Percentiles rank a stretch among this genome's conserved stretches.
phyloP scores from a whole-genome alignment of 2,329 filamentous ascomycete species.

The Thielaviopsis euricoi region DNA sequence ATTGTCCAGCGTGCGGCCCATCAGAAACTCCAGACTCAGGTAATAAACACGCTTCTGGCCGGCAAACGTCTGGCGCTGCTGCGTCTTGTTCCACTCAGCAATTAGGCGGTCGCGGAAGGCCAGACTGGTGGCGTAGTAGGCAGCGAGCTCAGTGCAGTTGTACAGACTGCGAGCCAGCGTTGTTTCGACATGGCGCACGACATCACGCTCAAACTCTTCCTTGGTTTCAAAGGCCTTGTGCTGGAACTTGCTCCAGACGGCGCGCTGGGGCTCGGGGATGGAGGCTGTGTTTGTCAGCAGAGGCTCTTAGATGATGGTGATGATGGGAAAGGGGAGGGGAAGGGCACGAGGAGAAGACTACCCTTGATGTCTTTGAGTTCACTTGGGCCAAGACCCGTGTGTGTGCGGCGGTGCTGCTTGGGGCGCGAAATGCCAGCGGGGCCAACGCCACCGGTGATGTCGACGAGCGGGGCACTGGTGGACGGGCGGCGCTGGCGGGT shows the following conservation, averaged over 20 bases:
- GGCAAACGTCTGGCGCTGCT: conserved; percentile 81
- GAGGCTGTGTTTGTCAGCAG: no score
- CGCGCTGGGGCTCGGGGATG: conserved; percentile 78
- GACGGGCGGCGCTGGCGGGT: conserved; percentile 66
- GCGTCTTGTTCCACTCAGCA: conserved; percentile 94
- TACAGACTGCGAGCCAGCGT: conserved; percentile 89
- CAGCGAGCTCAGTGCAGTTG: conserved; percentile 92
- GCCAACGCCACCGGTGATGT: conserved; percentile 73
- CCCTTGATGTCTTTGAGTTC: conserved; percentile 94
- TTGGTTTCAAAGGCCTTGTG: conserved; percentile 56
- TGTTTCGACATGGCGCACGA: conserved; percentile 90
- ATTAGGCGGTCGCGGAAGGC: conserved; percentile 88
- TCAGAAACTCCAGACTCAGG: conserved; percentile 90
- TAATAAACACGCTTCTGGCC: conserved; percentile 96
- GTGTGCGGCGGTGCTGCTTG: conserved; percentile 84
- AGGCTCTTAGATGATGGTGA: no score
- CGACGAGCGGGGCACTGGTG: conserved; percentile 64
- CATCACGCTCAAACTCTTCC: conserved; percentile 73
- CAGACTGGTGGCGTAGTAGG: conserved; percentile 78
- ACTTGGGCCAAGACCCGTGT: conserved; percentile 74
- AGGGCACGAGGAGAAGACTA: conserved; percentile 19
- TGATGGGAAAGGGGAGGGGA: not conserved
- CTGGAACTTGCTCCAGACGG: conserved; percentile 52
- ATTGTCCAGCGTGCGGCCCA: conserved; percentile 94
- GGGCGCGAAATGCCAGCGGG: conserved; percentile 71